These are phyloP conservation scores for Mycosphaerella sp. DNA, from an alignment of 2,329 filamentous ascomycete genomes.

Conservation along the genomic window DNA sequence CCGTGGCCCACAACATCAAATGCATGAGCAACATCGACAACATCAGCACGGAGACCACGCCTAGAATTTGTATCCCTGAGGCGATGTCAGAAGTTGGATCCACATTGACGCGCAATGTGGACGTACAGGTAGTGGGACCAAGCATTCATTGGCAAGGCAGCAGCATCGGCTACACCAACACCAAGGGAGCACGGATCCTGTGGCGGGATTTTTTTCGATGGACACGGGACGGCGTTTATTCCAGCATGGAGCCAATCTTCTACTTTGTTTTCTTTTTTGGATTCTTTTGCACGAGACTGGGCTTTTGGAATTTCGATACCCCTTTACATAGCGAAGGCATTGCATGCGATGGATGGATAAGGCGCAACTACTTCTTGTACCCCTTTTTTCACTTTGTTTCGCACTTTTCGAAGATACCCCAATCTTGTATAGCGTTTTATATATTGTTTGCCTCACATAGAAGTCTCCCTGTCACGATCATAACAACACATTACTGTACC, in stretches of 20 bases:
- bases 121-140: background rate
- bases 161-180: background rate
- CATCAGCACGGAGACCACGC: conserved; percentile 7
- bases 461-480: background rate
- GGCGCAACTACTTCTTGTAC: background rate
- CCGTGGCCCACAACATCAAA: conserved; percentile 3
- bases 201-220: background rate
- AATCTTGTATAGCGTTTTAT: background rate
- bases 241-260: background rate
- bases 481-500: background rate
- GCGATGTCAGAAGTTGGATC: background rate
- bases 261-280: background rate
- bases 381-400: background rate
- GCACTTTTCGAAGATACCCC: background rate
- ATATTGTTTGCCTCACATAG: background rate
- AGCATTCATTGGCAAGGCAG: conserved; percentile 1
- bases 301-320: conserved; percentile 7
- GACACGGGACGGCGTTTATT: background rate
- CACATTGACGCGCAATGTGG: background rate
- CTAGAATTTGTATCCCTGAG: background rate
- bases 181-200: background rate
- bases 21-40: background rate
- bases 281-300: conserved; percentile 5
- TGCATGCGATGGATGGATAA: conserved; percentile 5
- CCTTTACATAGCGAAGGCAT: conserved; percentile 7